Percentiles rank a stretch among this genome's conserved stretches.
Conservation (phyloP, 2,329 filamentous ascomycete genomes). For the Didymella exigua region DNA sequence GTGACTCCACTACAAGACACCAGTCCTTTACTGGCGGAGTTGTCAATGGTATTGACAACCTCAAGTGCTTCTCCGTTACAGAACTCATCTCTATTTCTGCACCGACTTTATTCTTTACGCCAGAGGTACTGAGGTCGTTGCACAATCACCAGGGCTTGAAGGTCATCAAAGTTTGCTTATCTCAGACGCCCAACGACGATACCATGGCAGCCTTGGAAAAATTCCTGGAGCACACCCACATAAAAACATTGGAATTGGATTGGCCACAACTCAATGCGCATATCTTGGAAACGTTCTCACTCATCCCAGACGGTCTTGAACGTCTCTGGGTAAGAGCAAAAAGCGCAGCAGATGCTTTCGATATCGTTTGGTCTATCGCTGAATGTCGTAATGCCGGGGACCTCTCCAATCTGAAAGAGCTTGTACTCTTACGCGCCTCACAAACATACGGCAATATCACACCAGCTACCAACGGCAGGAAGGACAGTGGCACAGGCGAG, state of each 20-base stretch:
- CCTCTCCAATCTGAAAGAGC: conserved; percentile 14
- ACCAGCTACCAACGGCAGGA: neutral
- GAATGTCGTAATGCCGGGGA: conserved; percentile 18
- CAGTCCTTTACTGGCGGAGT: conserved; percentile 27
- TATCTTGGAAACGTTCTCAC: conserved; percentile 18
- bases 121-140: conserved; percentile 27
- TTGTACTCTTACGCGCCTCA: conserved; percentile 28
- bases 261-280: conserved; percentile 32
- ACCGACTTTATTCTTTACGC: conserved; percentile 27
- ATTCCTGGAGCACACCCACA: conserved; percentile 20
- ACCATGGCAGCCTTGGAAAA: conserved; percentile 24
- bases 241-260: conserved; percentile 32
- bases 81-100: conserved; percentile 17
- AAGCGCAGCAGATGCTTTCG: conserved; percentile 19
- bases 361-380: conserved; percentile 20
- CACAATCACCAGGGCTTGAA: conserved; percentile 24
- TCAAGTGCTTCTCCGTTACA: conserved; percentile 28
- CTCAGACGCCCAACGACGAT: conserved; percentile 24
- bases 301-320: conserved; percentile 21
- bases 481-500: conserved; percentile 8
- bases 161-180: conserved; percentile 23
- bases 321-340: conserved; percentile 27
- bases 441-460: neutral
- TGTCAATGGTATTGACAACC: conserved; percentile 21
- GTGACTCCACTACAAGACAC: conserved; percentile 19